phyloP scores from a whole-genome alignment of 345 rosid genomes.

The Acer yangbiense region DNA sequence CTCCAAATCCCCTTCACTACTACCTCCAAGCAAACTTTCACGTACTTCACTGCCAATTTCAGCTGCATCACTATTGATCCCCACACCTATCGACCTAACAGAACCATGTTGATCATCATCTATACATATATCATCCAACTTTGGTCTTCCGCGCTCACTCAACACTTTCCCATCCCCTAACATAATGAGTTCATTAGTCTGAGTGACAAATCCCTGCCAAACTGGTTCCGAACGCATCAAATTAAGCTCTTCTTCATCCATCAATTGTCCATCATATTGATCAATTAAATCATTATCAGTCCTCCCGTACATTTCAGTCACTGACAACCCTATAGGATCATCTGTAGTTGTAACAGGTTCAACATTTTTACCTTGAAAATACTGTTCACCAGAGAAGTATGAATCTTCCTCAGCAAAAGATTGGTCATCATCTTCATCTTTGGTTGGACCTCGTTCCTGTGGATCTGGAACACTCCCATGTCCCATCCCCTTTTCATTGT shows the following conservation, averaged over 20 bases:
- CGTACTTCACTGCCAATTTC: constrained; percentile 91
- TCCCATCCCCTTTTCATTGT: constrained; percentile 89
- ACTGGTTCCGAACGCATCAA: constrained; percentile 87
- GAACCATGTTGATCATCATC: constrained; percentile 93
- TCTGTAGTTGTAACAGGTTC: constrained; percentile 70
- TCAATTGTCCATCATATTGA: constrained; percentile 81
- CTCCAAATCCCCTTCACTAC: constrained; percentile 91
- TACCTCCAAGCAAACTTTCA: constrained; percentile 88
- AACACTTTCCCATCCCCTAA: constrained; percentile 56
- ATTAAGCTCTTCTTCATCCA: constrained; percentile 81
- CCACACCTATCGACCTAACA: constrained; percentile 97
- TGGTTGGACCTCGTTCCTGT: constrained; percentile 73
- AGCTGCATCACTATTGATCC: constrained; percentile 91
- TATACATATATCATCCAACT: constrained; percentile 56
- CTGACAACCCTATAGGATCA: constrained; percentile 71
- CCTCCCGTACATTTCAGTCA: constrained; percentile 64
- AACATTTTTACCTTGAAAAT: constrained; percentile 60
- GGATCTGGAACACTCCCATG: constrained; percentile 81
- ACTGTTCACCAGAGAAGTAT: constrained; percentile 88
- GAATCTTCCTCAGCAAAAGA: constrained; percentile 97
- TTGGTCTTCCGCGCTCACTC: constrained; percentile 51
- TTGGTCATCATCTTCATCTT: constrained; percentile 89
- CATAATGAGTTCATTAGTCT: constrained; percentile 69
- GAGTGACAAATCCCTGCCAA: constrained; percentile 96
- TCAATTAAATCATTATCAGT: constrained; percentile 60